phyloP scores from a whole-genome alignment of 1,139 yeast species.

The Geotrichum histeridarum region DNA sequence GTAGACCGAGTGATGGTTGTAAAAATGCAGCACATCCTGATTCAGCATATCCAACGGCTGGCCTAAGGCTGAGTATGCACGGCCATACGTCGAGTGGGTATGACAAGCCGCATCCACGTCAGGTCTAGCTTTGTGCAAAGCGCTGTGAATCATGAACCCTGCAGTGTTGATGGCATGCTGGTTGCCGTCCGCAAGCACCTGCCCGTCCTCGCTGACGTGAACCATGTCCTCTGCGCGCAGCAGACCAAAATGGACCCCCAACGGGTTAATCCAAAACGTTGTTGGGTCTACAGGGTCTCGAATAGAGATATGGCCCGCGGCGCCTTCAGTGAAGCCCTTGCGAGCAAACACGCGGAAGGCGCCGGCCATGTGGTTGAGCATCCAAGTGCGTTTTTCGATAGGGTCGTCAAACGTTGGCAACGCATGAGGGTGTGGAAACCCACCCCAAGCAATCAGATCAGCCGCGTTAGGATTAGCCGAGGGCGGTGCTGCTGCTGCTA shows the following conservation, averaged over 20 bases:
- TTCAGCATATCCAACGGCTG: conserved; percentile 70
- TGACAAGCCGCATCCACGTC: conserved; percentile 81
- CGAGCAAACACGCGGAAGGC: conserved; percentile 76
- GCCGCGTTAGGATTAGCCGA: conserved; percentile 9
- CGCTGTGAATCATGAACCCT: conserved; percentile 76
- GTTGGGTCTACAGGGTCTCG: conserved; percentile 68
- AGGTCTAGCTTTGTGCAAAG: conserved; percentile 70
- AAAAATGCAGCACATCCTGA: conserved; percentile 69
- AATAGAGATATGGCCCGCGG: conserved; percentile 76
- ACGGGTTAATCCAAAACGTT: conserved; percentile 77
- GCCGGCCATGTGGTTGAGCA: conserved; percentile 72
- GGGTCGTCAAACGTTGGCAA: conserved; percentile 52
- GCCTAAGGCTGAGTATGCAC: conserved; percentile 70
- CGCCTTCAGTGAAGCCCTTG: conserved; percentile 67
- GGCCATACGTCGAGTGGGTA: conserved; percentile 69
- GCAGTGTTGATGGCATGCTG: conserved; percentile 66
- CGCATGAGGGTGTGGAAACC: conserved; percentile 26
- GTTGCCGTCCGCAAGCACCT: conserved; percentile 58
- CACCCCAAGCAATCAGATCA: conserved; percentile 18
- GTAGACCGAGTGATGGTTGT: conserved; percentile 63
- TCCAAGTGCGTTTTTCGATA: conserved; percentile 54
- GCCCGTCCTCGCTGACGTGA: conserved; percentile 67
- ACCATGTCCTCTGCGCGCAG: conserved; percentile 71
- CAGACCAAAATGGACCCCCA: conserved; percentile 65
- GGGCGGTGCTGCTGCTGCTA: not conserved